Percentiles rank a stretch among this genome's conserved stretches.
Conservation (phyloP, 1,139 yeast genomes). For the Blastobotrys indianensis region DNA sequence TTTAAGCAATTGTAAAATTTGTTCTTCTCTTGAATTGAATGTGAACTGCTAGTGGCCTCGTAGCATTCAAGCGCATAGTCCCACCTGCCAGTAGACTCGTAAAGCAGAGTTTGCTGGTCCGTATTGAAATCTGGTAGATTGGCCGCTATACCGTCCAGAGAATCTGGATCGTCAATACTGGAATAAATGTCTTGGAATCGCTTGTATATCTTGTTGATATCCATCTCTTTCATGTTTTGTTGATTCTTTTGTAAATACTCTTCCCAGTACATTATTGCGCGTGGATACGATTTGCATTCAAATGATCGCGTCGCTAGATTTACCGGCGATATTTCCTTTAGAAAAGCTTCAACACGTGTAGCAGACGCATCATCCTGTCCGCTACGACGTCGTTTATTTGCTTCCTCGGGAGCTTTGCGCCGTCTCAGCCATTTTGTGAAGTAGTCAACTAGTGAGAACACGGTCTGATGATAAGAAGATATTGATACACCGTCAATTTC, state of each 20-base stretch:
- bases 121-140: conserved; percentile 64
- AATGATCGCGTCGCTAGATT: conserved; percentile 72
- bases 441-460: conserved; percentile 78
- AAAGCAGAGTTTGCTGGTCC: conserved; percentile 66
- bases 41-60: conserved; percentile 39
- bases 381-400: too few species aligned
- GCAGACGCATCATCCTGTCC: conserved; percentile 16
- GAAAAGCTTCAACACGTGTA: conserved; percentile 38
- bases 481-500: conserved; percentile 44
- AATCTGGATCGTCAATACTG: conserved; percentile 81
- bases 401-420: conserved; percentile 20
- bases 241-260: conserved; percentile 53
- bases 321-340: conserved; percentile 56
- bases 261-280: conserved; percentile 85
- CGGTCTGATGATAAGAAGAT: conserved; percentile 63
- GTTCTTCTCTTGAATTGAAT: not conserved
- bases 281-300: conserved; percentile 78
- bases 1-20: conserved; percentile 49
- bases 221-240: conserved; percentile 21
- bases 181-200: conserved; percentile 72
- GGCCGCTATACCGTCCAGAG: conserved; percentile 79
- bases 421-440: conserved; percentile 67
- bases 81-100: conserved; percentile 86
- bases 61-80: conserved; percentile 82
- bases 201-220: conserved; percentile 33